Evolutionary conservation across 257 asterid genomes (phyloP).

Genomic region (Petunia axillaris): DNA sequence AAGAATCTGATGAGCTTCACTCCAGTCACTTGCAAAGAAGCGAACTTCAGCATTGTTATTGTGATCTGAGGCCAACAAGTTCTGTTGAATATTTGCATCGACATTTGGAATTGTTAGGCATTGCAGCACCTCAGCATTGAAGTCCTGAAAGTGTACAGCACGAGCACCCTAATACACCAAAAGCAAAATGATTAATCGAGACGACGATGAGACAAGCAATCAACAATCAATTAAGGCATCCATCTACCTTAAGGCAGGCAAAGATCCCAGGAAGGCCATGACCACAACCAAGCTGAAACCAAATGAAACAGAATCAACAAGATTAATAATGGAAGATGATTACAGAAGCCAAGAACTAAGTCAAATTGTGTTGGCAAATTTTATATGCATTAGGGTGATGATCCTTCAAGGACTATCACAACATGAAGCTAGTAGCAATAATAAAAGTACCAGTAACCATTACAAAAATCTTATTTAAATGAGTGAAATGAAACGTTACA

Average conservation of each 20-base stretch:
- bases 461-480: background rate
- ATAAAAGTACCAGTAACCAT: background rate
- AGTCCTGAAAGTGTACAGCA: slow-evolving; percentile 90
- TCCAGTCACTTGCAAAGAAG: slow-evolving; percentile 95
- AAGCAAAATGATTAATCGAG: slow-evolving; percentile 16
- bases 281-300: slow-evolving; percentile 95
- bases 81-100: slow-evolving; percentile 54
- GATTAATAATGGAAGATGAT: slow-evolving; percentile 1
- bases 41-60: slow-evolving; percentile 51
- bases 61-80: slow-evolving; percentile 33
- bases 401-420: background rate
- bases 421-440: background rate
- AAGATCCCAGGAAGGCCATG: slow-evolving; percentile 98
- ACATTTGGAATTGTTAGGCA: slow-evolving; percentile 91
- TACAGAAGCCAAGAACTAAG: background rate
- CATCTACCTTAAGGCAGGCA: slow-evolving; percentile 70
- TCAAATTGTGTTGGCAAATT: background rate
- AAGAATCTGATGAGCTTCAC: slow-evolving; percentile 65
- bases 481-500: background rate
- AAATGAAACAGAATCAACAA: slow-evolving; percentile 20
- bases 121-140: slow-evolving; percentile 85
- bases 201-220: background rate
- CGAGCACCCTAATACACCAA: slow-evolving; percentile 61
- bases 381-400: background rate
- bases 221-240: background rate